Conservation (phyloP, 2,329 filamentous ascomycete species). For the Sclerotinia spermophila region DNA sequence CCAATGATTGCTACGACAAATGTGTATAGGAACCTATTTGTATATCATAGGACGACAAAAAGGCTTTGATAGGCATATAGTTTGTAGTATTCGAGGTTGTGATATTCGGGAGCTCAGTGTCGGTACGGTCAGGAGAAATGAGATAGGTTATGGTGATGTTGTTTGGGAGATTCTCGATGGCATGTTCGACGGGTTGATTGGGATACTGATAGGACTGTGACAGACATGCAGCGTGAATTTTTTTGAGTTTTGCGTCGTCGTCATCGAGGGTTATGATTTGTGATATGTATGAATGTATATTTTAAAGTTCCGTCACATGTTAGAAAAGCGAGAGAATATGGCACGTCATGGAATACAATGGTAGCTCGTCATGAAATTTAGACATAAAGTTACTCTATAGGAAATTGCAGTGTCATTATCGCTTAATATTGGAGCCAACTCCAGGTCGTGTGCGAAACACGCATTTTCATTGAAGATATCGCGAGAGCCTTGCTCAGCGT, state of each 20-base stretch:
- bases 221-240: not conserved
- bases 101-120: not conserved
- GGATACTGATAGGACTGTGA: not conserved
- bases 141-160: slow-evolving; percentile 1
- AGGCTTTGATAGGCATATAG: not conserved
- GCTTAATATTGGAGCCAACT: too few relatives aligned
- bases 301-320: too few relatives aligned
- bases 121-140: not conserved
- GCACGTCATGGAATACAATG: too few relatives aligned
- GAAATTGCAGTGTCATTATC: too few relatives aligned
- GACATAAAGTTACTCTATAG: too few relatives aligned
- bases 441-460: too few relatives aligned
- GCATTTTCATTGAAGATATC: too few relatives aligned
- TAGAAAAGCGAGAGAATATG: too few relatives aligned
- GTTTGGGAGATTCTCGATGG: not conserved
- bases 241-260: not conserved
- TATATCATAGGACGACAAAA: not conserved
- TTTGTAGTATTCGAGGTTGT: not conserved
- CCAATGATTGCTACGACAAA: not conserved
- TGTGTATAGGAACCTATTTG: not conserved
- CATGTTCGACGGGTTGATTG: not conserved
- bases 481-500: too few relatives aligned
- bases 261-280: not conserved
- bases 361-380: too few relatives aligned
- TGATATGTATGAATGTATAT: not conserved